Conservation (phyloP, 495 filamentous ascomycete genomes). For the Hypoxylon fragiforme region DNA sequence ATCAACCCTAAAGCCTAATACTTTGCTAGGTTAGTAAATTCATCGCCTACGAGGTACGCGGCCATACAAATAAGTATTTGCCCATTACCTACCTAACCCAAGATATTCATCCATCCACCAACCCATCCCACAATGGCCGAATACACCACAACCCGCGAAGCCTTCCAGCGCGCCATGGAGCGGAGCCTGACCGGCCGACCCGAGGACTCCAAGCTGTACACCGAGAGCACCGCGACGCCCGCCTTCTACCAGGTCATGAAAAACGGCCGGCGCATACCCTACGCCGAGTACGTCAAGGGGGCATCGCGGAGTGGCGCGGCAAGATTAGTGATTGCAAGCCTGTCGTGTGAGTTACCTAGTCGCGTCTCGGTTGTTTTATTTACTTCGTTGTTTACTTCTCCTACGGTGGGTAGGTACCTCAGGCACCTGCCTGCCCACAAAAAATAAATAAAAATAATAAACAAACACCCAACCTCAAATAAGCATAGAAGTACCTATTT, state of each 20-base stretch:
- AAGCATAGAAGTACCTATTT: background rate
- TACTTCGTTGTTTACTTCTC: too few relatives aligned
- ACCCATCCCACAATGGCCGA: slow-evolving; percentile 23
- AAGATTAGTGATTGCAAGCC: slow-evolving; percentile 32
- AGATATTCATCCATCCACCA: background rate
- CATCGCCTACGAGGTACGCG: too few relatives aligned
- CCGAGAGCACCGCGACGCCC: slow-evolving; percentile 1
- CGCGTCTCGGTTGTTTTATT: too few relatives aligned
- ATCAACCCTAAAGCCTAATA: too few relatives aligned
- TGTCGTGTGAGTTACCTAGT: slow-evolving; percentile 23
- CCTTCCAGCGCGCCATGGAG: slow-evolving; percentile 35
- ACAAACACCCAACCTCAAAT: background rate
- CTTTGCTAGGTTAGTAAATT: too few relatives aligned
- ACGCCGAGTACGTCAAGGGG: slow-evolving; percentile 26
- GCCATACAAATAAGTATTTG: too few relatives aligned
- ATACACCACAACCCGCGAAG: slow-evolving; percentile 26
- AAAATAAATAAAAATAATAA: background rate
- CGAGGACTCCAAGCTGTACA: slow-evolving; percentile 25
- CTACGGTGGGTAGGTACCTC: too few relatives aligned
- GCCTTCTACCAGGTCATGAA: slow-evolving; percentile 17
- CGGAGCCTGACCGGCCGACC: slow-evolving; percentile 24
- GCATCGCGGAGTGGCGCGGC: slow-evolving; percentile 31
- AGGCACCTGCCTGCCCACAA: background rate
- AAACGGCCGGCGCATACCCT: slow-evolving; percentile 6
- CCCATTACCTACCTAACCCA: background rate